phyloP scores from a whole-genome alignment of 495 filamentous ascomycete species.

The Neurospora sp. region DNA sequence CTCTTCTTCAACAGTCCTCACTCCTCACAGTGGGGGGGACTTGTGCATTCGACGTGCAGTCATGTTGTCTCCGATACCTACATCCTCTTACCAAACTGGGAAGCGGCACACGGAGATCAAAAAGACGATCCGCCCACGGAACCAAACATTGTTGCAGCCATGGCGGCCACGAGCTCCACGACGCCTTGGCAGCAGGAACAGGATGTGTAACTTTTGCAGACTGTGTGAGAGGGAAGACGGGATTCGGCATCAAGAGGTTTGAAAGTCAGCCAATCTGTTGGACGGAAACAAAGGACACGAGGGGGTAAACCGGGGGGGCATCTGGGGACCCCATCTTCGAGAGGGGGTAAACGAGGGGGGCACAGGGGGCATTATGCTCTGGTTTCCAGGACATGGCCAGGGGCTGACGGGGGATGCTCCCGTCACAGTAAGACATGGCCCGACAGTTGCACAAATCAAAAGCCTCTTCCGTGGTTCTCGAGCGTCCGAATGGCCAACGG shows the following conservation, averaged over 20 bases:
- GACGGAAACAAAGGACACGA: not conserved
- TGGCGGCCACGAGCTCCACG: not conserved
- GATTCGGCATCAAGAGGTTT: not conserved
- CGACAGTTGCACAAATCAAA: too few species aligned
- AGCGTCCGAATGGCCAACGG: too few species aligned
- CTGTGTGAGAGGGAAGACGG: not conserved
- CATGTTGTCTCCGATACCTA: not conserved
- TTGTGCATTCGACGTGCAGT: not conserved
- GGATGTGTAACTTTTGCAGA: not conserved
- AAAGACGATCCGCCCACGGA: not conserved
- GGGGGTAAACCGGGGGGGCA: not conserved
- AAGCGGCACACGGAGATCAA: not conserved
- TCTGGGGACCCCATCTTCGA: not conserved
- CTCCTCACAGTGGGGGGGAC: not conserved
- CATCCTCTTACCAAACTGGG: not conserved
- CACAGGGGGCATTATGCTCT: too few species aligned
- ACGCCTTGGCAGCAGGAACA: not conserved
- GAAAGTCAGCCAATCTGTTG: not conserved
- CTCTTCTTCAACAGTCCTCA: not conserved
- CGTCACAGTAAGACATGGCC: too few species aligned
- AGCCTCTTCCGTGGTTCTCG: too few species aligned
- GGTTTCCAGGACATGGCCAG: too few species aligned
- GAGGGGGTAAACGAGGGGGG: not conserved
- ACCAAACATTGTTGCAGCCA: not conserved
- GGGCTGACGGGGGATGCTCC: too few species aligned